Conservation (phyloP, 139 green algal genomes). For the Zygnema circumcarinatum region DNA sequence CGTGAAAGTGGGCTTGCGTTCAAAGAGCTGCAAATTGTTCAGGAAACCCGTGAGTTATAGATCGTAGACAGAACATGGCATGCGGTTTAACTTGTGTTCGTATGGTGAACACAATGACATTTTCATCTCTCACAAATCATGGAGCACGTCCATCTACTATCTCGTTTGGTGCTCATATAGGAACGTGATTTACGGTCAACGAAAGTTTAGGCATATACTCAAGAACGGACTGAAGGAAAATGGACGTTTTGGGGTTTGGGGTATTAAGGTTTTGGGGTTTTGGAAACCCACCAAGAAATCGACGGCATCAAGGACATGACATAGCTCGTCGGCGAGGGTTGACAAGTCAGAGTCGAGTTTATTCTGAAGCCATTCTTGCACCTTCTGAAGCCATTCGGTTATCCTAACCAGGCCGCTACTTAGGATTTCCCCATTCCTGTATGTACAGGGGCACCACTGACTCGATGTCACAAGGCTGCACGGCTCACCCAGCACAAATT, state of each 20-base stretch:
- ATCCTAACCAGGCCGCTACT: conserved; percentile 1
- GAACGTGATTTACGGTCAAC: no score
- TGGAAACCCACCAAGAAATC: conserved; percentile 38
- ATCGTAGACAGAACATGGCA: no score
- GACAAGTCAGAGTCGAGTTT: background rate
- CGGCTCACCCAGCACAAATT: no score
- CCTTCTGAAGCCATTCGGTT: conserved; percentile 9
- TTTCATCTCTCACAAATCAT: no score
- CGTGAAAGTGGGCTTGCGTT: background rate
- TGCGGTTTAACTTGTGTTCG: no score
- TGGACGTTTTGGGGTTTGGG: no score
- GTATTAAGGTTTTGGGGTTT: no score
- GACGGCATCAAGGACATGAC: conserved; percentile 22
- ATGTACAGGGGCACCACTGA: conserved; percentile 43
- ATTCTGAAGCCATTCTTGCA: background rate
- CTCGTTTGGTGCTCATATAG: no score
- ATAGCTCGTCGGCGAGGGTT: conserved; percentile 15
- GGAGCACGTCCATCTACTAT: no score
- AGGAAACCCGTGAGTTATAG: background rate
- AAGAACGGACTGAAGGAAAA: no score
- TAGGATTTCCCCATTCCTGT: conserved; percentile 35
- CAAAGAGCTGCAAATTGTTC: background rate
- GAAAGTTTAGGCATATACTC: no score
- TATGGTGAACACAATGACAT: no score
- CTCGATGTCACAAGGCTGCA: conserved; percentile 25